Evolutionary conservation across 805 yeast species (phyloP), one percentile per base, ranked within the genome.

Genomic region (Scheffersomyces lignosus): DNA sequence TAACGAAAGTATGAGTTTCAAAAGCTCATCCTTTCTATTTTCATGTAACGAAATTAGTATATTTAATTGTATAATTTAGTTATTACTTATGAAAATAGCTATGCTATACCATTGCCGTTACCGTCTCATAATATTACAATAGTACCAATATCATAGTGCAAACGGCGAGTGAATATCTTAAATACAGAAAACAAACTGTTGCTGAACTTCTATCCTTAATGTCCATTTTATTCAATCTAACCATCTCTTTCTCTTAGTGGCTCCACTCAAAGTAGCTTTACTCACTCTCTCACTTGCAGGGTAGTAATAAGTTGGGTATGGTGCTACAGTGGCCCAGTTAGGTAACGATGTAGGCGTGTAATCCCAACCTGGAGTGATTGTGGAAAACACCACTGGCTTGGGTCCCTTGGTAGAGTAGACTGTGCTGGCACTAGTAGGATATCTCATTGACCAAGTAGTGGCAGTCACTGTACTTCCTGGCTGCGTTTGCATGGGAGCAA

Each of bases 401-500:
- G 62, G 49, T 13, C 63, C 52, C 18, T 61, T 27, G 0, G 85
- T 64, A 9, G 77, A 49, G 62, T 71, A 88, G 49, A 76, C 77
- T 7, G 64, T 49, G 0, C 86, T 75, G 0, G 85, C 69, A 37
- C 87, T 77, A 0, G 95, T 77, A 13, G 91, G 80, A 57, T 62
- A 81, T 46, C 78, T 70, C 48, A 81, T 73, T 8, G 83, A 57
- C 82, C 90, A 83, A 3, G 81, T 62, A 7, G 83, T 71, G 26
- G 70, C 77, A 0, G 96, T 85, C 17, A 88, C 77, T 7, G 64
- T 65, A 1, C 84, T 53, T 3, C 83, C 86, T 4, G 99, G 97
- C 62, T 88, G 96, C 41, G 71, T 58, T 64, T 90, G 97, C 96
- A 89, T 87, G 36, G 97, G 96, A 1, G 98, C 97, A 60, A 64